These are phyloP conservation scores for Plasmodium berghei DNA, from an alignment of 169 alveolate species.

Conservation along the genomic window DNA sequence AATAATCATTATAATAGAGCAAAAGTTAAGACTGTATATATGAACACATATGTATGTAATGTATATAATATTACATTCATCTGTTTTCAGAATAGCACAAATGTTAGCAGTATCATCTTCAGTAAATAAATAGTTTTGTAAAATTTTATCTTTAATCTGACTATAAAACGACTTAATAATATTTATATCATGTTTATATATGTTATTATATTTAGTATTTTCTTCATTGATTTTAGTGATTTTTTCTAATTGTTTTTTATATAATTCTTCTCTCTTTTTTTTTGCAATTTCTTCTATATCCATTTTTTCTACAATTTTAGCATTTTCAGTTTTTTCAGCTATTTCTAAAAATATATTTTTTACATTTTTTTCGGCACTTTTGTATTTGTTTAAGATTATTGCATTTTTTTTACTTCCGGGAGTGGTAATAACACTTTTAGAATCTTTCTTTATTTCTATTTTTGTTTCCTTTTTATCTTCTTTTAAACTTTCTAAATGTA, in stretches of 20 bases:
- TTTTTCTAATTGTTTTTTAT: conserved; percentile 63
- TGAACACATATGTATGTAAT: background rate
- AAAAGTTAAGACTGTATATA: background rate
- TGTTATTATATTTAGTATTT: conserved; percentile 39
- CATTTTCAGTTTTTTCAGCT: conserved; percentile 77
- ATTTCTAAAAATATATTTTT: conserved; percentile 39
- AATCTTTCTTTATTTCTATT: background rate
- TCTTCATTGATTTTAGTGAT: conserved; percentile 71
- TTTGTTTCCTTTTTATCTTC: conserved; percentile 9
- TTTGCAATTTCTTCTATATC: conserved; percentile 65
- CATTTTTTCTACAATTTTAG: conserved; percentile 66
- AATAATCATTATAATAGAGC: too few species aligned
- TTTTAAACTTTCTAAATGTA: conserved; percentile 28
- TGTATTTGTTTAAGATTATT: background rate
- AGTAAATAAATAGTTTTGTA: conserved; percentile 10
- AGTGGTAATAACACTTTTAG: background rate
- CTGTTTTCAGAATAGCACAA: conserved; percentile 41
- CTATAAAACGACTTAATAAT: conserved; percentile 34
- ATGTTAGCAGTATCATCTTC: conserved; percentile 30
- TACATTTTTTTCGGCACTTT: conserved; percentile 9
- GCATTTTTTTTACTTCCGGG: conserved; percentile 9
- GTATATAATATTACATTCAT: conserved; percentile 26
- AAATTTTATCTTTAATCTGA: conserved; percentile 23
- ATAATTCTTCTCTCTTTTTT: conserved; percentile 57
- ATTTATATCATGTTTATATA: conserved; percentile 47